Conservation (phyloP, 140 eudicot genomes). For the Cichorium intybus region DNA sequence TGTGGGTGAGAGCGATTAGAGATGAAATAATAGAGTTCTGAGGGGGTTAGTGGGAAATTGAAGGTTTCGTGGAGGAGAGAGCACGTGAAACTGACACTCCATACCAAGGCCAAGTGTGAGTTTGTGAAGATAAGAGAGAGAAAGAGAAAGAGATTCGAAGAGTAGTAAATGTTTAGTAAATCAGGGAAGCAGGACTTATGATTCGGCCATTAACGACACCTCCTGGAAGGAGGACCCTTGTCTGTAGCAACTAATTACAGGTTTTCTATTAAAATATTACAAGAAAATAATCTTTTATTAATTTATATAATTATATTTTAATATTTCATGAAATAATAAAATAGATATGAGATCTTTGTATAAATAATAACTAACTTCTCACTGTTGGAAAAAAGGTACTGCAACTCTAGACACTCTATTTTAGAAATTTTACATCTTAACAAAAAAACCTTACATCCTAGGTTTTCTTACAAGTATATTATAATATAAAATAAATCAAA, state of each 20-base stretch:
- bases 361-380: too few relatives aligned
- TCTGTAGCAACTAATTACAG: background rate
- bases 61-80: slow-evolving; percentile 40
- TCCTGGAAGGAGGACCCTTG: slow-evolving; percentile 19
- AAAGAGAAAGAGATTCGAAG: slow-evolving; percentile 25
- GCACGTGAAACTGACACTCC: slow-evolving; percentile 61
- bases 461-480: too few relatives aligned
- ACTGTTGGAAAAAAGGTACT: too few relatives aligned
- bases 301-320: too few relatives aligned
- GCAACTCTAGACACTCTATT: too few relatives aligned
- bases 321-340: too few relatives aligned
- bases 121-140: slow-evolving; percentile 34
- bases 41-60: slow-evolving; percentile 30
- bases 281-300: too few relatives aligned
- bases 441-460: too few relatives aligned
- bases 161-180: slow-evolving; percentile 15
- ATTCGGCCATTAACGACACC: slow-evolving; percentile 33
- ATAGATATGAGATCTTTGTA: too few relatives aligned
- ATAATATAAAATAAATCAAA: too few relatives aligned
- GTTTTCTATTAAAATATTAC: too few relatives aligned
- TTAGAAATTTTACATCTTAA: too few relatives aligned
- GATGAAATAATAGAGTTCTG: slow-evolving; percentile 22
- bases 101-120: slow-evolving; percentile 20
- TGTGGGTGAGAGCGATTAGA: slow-evolving; percentile 1
- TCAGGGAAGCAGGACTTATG: slow-evolving; percentile 15